Base-by-base conservation (phyloP, 805 yeast genomes). In the Candida qinlingensis region DNA sequence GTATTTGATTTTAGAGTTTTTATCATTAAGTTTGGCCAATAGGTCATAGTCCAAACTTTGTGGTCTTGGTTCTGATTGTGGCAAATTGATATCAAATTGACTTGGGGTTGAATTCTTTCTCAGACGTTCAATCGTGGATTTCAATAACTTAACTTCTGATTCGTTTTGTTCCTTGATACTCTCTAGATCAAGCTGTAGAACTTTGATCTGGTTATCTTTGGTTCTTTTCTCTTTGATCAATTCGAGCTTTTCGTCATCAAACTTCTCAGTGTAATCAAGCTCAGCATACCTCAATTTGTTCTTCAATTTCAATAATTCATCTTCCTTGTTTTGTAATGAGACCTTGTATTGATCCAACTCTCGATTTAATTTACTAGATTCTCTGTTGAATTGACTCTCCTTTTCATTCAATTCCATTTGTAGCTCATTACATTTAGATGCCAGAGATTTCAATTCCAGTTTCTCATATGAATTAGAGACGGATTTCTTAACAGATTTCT, bases 151-250 rank as follows among this genome's bases (percentile, higher is more conserved):
- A 13, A 67, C 49, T 49, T 75, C 73, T 34, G 60, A 54, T 44
- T 69, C 69, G 47, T 68, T 60, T 29, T 66, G 71, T 7, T 63
- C 65, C 49, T 65, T 67, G 39, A 69, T 40, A 25, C 64, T 64
- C 11, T 68, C 70, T 39, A 68, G 60, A 29, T 77, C 81, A 26
- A 63, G 55, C 46, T 66, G 66, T 25, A 71, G 50, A 26, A 67
- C 52, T 34, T 68, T 67, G 35, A 72, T 58, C 44, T 69, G 65
- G 9, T 68, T 64, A 47, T 76, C 79, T 47, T 69, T 65, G 6
- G 61, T 62, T 4, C 67, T 52, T 47, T 70, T 73, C 1, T 67
- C 60, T 53, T 57, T 70, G 49, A 68, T 37, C 34, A 71, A 50
- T 36, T 67, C 68, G 30, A 68, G 52, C 54, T 63, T 68, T 44